Conservation (phyloP, 2,329 filamentous ascomycete species). For the Aspergillus pseudoterreus region DNA sequence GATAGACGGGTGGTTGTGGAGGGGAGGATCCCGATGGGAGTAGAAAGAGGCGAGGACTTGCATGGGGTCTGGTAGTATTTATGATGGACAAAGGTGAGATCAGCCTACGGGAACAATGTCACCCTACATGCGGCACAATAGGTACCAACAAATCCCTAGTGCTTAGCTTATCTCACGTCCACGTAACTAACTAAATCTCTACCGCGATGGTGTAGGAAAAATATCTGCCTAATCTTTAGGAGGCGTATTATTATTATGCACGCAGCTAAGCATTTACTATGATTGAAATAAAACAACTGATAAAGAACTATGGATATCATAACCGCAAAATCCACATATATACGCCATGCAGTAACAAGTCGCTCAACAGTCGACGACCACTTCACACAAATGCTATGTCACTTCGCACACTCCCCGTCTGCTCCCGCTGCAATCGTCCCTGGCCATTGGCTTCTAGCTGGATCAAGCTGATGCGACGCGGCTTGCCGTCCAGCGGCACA, state of each 20-base stretch:
- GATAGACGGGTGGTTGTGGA: too few relatives aligned
- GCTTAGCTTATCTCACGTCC: too few relatives aligned
- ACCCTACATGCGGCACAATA: too few relatives aligned
- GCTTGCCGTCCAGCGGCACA: slow-evolving; percentile 11
- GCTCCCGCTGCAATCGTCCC: slow-evolving; percentile 15
- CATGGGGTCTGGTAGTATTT: too few relatives aligned
- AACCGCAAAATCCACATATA: neutral
- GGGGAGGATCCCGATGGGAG: too few relatives aligned
- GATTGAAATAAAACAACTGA: slow-evolving; percentile 3
- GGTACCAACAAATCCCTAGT: too few relatives aligned
- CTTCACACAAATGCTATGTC: slow-evolving; percentile 29
- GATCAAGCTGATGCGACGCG: slow-evolving; percentile 20
- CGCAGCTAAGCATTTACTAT: neutral
- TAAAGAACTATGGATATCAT: slow-evolving; percentile 9
- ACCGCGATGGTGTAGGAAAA: neutral
- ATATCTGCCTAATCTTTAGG: neutral
- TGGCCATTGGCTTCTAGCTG: slow-evolving; percentile 15
- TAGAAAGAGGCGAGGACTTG: too few relatives aligned
- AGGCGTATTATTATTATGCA: neutral
- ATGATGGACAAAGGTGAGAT: too few relatives aligned
- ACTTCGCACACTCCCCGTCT: slow-evolving; percentile 23
- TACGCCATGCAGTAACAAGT: neutral
- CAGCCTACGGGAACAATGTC: too few relatives aligned
- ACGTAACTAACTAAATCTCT: too few relatives aligned
- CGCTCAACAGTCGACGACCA: neutral